phyloP scores from a whole-genome alignment of 1,139 yeast genomes.

The Spencermartinsiella ligniputridi region DNA sequence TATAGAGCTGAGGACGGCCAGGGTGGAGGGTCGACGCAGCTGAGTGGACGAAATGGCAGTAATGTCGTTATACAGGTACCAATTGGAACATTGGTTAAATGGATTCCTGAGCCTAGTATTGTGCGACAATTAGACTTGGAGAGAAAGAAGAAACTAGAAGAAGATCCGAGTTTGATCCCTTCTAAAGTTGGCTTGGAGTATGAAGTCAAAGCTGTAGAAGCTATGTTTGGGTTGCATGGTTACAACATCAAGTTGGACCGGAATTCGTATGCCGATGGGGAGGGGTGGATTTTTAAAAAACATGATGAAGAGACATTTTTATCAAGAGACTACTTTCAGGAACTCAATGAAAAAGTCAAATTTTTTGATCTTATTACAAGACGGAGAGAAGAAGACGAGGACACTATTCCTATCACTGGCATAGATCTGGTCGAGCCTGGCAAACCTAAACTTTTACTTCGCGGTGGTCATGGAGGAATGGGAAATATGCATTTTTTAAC shows the following conservation, averaged over 20 bases:
- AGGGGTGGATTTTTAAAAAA: conserved; percentile 80
- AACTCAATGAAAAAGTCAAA: conserved; percentile 57
- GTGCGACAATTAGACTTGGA: conserved; percentile 10
- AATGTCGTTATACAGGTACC: conserved; percentile 83
- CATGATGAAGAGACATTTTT: conserved; percentile 69
- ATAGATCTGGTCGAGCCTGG: conserved; percentile 67
- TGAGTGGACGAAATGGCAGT: conserved; percentile 79
- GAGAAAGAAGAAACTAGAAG: conserved; percentile 1
- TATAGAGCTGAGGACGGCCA: conserved; percentile 72
- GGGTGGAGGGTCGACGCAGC: conserved; percentile 66
- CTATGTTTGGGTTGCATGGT: background rate
- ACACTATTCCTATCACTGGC: conserved; percentile 74
- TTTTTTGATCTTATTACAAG: conserved; percentile 59
- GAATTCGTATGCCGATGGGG: conserved; percentile 56
- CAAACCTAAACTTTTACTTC: conserved; percentile 61
- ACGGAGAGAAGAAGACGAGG: conserved; percentile 56
- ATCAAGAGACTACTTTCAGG: conserved; percentile 58
- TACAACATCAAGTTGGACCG: conserved; percentile 47
- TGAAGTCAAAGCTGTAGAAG: background rate
- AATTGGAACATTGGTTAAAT: conserved; percentile 78
- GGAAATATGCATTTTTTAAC: conserved; percentile 96
- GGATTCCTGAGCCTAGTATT: conserved; percentile 76
- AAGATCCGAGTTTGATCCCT: background rate
- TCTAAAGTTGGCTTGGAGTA: background rate
- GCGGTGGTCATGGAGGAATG: conserved; percentile 91